phyloP scores from a whole-genome alignment of 2,329 filamentous ascomycete genomes.

The Venturia aucupariae region DNA sequence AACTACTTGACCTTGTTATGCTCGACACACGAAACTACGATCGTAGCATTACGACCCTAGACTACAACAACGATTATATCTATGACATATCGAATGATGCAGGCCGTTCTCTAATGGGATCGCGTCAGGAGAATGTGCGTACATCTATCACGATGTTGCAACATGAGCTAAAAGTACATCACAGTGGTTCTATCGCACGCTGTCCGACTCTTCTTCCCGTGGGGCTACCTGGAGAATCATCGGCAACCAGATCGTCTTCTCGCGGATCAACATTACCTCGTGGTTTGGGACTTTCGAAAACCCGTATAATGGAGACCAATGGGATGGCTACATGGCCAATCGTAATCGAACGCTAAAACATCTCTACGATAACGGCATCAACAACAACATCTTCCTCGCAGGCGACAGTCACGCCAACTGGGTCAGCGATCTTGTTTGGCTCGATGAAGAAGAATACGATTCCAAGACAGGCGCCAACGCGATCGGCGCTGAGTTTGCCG shows the following conservation, averaged over 20 bases:
- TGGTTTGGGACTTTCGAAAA: slow-evolving; percentile 26
- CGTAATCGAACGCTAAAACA: slow-evolving; percentile 60
- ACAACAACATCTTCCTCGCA: slow-evolving; percentile 63
- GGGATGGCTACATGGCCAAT: slow-evolving; percentile 61
- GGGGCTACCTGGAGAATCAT: slow-evolving; percentile 60
- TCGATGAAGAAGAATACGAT: slow-evolving; percentile 33
- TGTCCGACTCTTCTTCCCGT: slow-evolving; percentile 19
- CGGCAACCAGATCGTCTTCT: slow-evolving; percentile 59
- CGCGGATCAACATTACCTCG: slow-evolving; percentile 42
- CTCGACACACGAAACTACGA: slow-evolving; percentile 63
- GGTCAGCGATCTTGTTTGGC: slow-evolving; percentile 38
- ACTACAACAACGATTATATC: slow-evolving; percentile 15
- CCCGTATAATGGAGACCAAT: slow-evolving; percentile 46
- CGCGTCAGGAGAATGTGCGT: slow-evolving; percentile 10
- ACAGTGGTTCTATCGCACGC: slow-evolving; percentile 55
- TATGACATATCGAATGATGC: slow-evolving; percentile 15
- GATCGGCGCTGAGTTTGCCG: slow-evolving; percentile 47
- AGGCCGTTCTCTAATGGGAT: slow-evolving; percentile 14
- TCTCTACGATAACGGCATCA: slow-evolving; percentile 58
- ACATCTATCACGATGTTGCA: background rate
- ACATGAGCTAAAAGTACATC: background rate
- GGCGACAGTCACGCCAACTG: slow-evolving; percentile 62
- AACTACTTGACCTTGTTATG: slow-evolving; percentile 57
- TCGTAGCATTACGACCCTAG: slow-evolving; percentile 50
- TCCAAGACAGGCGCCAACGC: slow-evolving; percentile 29